phyloP scores from a whole-genome alignment of 345 rosid genomes.

The Citrus inodora region DNA sequence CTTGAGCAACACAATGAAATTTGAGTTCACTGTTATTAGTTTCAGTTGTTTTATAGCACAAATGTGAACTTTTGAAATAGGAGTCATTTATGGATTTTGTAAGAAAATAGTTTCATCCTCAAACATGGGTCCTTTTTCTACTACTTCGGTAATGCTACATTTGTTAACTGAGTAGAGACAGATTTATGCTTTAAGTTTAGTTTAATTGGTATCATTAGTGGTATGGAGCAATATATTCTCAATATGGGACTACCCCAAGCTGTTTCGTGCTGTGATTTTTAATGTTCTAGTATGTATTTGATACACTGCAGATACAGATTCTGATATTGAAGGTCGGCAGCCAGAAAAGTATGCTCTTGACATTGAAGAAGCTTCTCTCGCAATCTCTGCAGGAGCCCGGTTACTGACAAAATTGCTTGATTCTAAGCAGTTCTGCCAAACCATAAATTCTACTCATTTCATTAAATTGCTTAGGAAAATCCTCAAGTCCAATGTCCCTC shows the following conservation, averaged over 20 bases:
- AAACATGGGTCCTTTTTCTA: not conserved
- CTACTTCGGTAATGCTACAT: not conserved
- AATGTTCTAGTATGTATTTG: not conserved
- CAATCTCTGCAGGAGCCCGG: constrained; percentile 66
- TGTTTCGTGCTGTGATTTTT: constrained; percentile 10
- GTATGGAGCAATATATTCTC: not conserved
- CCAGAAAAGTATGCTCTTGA: constrained; percentile 54
- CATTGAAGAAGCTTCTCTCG: constrained; percentile 73
- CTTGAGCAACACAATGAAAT: not conserved
- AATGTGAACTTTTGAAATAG: not conserved
- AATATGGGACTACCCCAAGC: not conserved
- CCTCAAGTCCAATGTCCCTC: constrained; percentile 50
- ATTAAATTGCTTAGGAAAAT: constrained; percentile 38
- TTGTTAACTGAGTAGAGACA: not conserved
- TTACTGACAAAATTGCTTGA: constrained; percentile 74
- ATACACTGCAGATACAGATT: constrained; percentile 41
- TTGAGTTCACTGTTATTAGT: not conserved
- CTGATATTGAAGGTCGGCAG: constrained; percentile 48
- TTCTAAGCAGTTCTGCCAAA: constrained; percentile 45
- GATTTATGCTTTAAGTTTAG: not conserved
- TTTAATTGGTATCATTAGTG: not conserved
- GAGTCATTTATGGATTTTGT: not conserved
- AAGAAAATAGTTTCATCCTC: not conserved
- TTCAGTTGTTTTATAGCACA: not conserved
- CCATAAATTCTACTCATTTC: constrained; percentile 30